Evolutionary conservation across 208 protist genomes (phyloP), one percentile per base, ranked within the genome.

Genomic region (Leishmania gerbilli): DNA sequence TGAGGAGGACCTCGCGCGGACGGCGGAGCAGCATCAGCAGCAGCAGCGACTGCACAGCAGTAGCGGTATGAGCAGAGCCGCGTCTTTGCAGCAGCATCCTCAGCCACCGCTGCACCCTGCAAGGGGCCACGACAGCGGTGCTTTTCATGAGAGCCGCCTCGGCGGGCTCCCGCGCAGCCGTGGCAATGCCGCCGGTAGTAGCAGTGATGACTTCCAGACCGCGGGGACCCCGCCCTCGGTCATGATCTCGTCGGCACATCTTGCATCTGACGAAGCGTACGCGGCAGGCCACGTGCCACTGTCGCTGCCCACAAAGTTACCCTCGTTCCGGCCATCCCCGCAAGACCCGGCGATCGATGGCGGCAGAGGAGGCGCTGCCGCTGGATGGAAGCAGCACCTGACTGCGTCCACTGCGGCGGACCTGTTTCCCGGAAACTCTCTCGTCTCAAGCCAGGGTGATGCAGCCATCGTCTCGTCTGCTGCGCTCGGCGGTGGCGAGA

Each of bases 221-320:
- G 27, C 45, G 69, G 69, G 7, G 40, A 9, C 45, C 9, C 42
- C 42, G 42, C 69, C 42, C n/a, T 74, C 45, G 21, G 47, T 3
- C 69, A 55, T 53, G 42, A 42, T 51, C 72, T 62, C 72, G 5
- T 76, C 72, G 15, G 27, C 72, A 76, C 72, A 76, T 58, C 34
- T 53, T 9, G 69, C 69, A 53, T 53, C 69, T 74, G 15, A 51
- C 69, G 71, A 75, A n/a, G 4, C 51, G n/a, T 51, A 75, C 62
- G 56, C 71, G 6, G 31, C 3, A 4, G 31, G 37, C 0, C 53
- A 40, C 53, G 64, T 71, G 19, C 60, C 81, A 11, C 76, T 85
- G 8, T 65, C 77, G 21, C 58, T 85, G 21, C 81, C 81, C 6
- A 79, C 81, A 51, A 85, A 85, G 77, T 72, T 85, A 51, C 81